Conservation (phyloP, 2,329 filamentous ascomycete genomes). For the Botrytis deweyae region DNA sequence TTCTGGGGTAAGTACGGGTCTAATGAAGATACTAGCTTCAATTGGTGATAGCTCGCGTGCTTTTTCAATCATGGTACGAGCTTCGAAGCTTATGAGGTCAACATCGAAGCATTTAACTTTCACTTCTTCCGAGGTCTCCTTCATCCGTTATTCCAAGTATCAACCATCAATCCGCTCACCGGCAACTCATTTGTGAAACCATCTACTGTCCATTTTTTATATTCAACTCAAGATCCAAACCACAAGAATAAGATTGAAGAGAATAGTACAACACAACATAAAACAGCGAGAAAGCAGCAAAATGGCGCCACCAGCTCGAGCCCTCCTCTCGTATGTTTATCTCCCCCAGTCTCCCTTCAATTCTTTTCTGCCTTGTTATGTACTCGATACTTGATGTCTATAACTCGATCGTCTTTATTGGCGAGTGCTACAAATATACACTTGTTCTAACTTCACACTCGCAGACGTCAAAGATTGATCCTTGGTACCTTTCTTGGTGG, state of each 20-base stretch:
- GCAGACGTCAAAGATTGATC: constrained; percentile 34
- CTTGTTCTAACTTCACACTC: constrained; percentile 24
- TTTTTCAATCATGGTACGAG: constrained; percentile 1
- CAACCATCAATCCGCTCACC: not conserved
- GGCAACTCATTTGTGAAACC: not conserved
- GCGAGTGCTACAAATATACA: not conserved
- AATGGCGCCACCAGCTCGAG: constrained; percentile 21
- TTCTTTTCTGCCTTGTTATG: not conserved
- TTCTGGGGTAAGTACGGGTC: not conserved
- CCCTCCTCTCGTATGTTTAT: constrained; percentile 18
- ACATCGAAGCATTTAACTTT: not conserved
- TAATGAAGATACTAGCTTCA: not conserved
- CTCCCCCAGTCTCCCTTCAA: not conserved
- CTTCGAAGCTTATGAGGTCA: not conserved
- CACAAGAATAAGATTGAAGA: not conserved
- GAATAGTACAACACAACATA: not conserved
- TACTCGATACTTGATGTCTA: not conserved
- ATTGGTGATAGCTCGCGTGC: constrained; percentile 16
- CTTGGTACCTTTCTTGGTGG: constrained; percentile 35
- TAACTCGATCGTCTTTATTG: not conserved
- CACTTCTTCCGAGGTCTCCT: not conserved
- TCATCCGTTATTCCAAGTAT: not conserved
- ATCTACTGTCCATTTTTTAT: too few species aligned
- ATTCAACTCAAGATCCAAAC: not conserved
- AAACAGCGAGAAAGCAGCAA: not conserved